Base-by-base conservation (phyloP, 805 yeast species). In the Barnettozyma sucrosica region DNA sequence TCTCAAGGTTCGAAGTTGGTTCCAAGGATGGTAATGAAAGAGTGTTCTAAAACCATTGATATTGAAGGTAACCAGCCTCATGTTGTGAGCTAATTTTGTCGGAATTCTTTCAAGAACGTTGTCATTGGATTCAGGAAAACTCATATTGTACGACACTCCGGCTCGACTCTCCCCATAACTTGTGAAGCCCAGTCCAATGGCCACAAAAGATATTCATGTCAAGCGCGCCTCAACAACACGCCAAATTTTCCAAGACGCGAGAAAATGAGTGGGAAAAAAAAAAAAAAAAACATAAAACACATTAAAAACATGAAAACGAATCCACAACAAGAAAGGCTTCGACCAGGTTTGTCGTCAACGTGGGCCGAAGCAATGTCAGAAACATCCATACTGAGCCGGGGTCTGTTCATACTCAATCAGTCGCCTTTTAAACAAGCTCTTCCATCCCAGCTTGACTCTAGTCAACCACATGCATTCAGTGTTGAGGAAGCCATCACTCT, bases 21-120 rank as follows among this genome's bases (percentile, higher is more conserved):
- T 81, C 92, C 97, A 92, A 1, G 97, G 97, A 51, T 81, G 78
- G 61, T 87, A 88, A 56, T 86, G 83, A 62, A 83, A 79, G 25
- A 92, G 67, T 0, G 96, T 89, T 44, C 88, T 79, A 45, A 81
- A 65, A 0, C 97, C 97, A 58, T 89, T 92, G 41, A 89, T 85
- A 64, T 89, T 92, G 73, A 89, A 92, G 0, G 93, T 71, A 16
- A 85, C 37, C 13, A 48, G 45, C 23, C 53, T 38, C n/a, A 46
- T 20, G 33, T 21, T 36, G 16, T 33, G 13, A 7, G 38, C 13
- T 2, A 14, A 13, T 19, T 45, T 49, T 6, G 0, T 24, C 3
- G 43, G 43, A 9, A 49, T 43, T 20, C 23, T 42, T n/a, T 21
- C 36, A 4, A 45, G 40, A 6, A 34, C 11, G 7, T 34, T 11